phyloP scores from a whole-genome alignment of 345 rosid genomes.

The Moricandia arvensis region DNA sequence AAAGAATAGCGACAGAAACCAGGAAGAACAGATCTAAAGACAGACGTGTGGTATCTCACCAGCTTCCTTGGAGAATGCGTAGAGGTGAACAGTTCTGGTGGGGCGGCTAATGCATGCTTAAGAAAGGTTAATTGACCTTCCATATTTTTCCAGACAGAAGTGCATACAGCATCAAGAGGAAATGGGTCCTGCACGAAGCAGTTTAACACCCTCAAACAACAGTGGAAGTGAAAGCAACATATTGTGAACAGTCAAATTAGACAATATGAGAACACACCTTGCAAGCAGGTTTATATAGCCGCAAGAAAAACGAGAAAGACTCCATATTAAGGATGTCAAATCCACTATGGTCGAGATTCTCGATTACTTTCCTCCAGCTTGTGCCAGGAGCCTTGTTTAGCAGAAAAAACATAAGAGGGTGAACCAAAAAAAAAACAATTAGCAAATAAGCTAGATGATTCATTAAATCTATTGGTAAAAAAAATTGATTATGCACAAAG shows the following conservation, averaged over 20 bases:
- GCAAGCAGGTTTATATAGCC: constrained; percentile 68
- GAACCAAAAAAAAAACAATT: neutral
- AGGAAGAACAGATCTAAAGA: constrained; percentile 14
- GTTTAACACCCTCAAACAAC: constrained; percentile 14
- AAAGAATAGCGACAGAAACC: constrained; percentile 10
- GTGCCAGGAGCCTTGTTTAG: neutral
- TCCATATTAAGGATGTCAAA: constrained; percentile 80
- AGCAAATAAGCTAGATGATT: neutral
- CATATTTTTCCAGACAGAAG: constrained; percentile 77
- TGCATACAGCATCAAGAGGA: constrained; percentile 84
- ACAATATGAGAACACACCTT: constrained; percentile 15
- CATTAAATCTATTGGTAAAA: neutral
- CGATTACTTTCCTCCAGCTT: neutral
- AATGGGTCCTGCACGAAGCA: constrained; percentile 69
- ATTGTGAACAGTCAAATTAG: constrained; percentile 11
- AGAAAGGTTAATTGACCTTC: constrained; percentile 90
- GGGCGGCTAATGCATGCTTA: constrained; percentile 72
- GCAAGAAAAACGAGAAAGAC: constrained; percentile 80
- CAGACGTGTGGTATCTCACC: constrained; percentile 49
- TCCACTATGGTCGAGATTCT: constrained; percentile 39
- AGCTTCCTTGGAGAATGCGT: constrained; percentile 75
- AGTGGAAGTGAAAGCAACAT: neutral
- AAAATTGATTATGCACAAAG: neutral
- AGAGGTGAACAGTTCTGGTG: constrained; percentile 87
- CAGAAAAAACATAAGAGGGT: neutral